Evolutionary conservation across 345 rosid genomes (phyloP).

Genomic region (Populus alba): DNA sequence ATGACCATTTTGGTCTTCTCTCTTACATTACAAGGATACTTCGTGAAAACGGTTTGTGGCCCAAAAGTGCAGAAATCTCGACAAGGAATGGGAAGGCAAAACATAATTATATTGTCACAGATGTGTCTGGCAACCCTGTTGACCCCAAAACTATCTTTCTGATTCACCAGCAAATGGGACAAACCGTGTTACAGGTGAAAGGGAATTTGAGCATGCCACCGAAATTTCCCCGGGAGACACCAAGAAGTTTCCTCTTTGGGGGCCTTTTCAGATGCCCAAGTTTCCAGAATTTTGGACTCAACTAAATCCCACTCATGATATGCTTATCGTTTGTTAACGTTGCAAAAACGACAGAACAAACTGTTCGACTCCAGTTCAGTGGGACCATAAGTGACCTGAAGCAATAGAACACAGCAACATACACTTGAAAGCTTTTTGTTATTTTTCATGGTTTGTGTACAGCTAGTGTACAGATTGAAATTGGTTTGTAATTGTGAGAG

Average conservation of each 20-base stretch:
- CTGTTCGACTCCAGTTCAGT: neutral
- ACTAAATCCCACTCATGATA: constrained; percentile 41
- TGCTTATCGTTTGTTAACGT: neutral
- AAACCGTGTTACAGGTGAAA: constrained; percentile 34
- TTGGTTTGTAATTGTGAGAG: neutral
- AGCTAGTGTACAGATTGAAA: neutral
- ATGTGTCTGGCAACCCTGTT: constrained; percentile 46
- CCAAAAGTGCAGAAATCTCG: constrained; percentile 55
- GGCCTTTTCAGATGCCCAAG: constrained; percentile 44
- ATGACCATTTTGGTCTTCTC: constrained; percentile 53
- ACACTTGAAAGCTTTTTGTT: neutral
- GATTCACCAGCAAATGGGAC: constrained; percentile 43
- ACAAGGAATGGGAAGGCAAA: constrained; percentile 44
- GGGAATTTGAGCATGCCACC: constrained; percentile 23
- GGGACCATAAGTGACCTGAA: neutral
- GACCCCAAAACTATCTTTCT: constrained; percentile 44
- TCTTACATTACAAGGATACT: constrained; percentile 55
- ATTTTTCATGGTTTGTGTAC: neutral
- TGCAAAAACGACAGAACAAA: neutral
- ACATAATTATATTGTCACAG: constrained; percentile 53
- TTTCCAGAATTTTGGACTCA: constrained; percentile 46
- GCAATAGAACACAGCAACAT: neutral
- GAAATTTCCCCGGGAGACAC: constrained; percentile 38
- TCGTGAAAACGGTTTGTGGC: constrained; percentile 52
- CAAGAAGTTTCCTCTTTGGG: constrained; percentile 44